Evolutionary conservation across 1,139 yeast genomes (phyloP).

Genomic region (Yamadazyma membranifaciens): DNA sequence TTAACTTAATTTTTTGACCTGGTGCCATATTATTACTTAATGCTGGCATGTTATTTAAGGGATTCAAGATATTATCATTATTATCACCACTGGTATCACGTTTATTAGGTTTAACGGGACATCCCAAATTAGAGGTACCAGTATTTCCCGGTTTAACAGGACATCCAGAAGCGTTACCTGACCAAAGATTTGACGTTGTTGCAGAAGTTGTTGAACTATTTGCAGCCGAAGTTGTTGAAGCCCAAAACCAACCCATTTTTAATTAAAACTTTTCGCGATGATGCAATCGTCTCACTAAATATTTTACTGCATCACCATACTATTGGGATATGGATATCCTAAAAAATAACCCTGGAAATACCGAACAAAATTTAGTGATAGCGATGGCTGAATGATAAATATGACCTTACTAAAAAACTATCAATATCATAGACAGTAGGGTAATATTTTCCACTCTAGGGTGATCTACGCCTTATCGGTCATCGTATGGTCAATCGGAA

Average conservation of each 20-base stretch:
- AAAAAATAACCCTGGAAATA: too few relatives aligned
- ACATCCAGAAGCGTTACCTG: background rate
- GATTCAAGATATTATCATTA: slow-evolving; percentile 54
- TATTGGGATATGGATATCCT: too few relatives aligned
- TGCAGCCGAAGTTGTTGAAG: slow-evolving; percentile 26
- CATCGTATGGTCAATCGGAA: too few relatives aligned
- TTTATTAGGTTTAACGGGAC: slow-evolving; percentile 11
- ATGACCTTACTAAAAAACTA: too few relatives aligned
- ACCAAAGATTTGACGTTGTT: too few relatives aligned
- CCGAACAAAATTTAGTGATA: too few relatives aligned
- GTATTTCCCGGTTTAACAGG: background rate
- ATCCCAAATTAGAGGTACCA: background rate
- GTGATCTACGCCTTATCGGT: too few relatives aligned
- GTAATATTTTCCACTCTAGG: too few relatives aligned
- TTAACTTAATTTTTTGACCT: slow-evolving; percentile 74
- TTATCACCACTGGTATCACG: slow-evolving; percentile 12
- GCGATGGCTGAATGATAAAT: too few relatives aligned
- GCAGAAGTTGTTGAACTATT: slow-evolving; percentile 7
- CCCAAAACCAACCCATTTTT: slow-evolving; percentile 86
- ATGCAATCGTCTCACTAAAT: background rate
- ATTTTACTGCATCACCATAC: background rate
- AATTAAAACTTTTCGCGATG: slow-evolving; percentile 9
- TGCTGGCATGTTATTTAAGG: slow-evolving; percentile 87
- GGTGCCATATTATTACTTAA: slow-evolving; percentile 69
- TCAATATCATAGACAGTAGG: too few relatives aligned